Conservation (phyloP, 495 filamentous ascomycete genomes). For the Talaromyces ruber region DNA sequence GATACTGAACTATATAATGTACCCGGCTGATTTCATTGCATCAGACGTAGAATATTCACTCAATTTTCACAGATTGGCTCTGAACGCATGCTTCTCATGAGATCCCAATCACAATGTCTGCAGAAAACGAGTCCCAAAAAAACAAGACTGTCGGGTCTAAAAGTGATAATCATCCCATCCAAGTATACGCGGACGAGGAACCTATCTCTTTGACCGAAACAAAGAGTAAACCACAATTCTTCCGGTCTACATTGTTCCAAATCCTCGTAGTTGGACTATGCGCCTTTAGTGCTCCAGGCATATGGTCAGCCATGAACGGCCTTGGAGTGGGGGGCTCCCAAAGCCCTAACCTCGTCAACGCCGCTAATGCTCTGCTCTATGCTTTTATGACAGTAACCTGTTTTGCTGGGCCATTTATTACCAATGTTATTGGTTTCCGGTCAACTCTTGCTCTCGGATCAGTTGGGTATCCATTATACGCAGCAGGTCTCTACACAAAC, state of each 20-base stretch:
- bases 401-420: conserved; percentile 12
- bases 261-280: conserved; percentile 44
- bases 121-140: too few relatives aligned
- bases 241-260: conserved; percentile 44
- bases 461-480: conserved; percentile 46
- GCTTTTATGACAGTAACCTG: conserved; percentile 17
- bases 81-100: too few relatives aligned
- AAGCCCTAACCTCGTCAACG: conserved; percentile 46
- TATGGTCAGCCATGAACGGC: conserved; percentile 49
- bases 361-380: conserved; percentile 44
- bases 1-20: too few relatives aligned
- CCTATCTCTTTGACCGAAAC: neutral
- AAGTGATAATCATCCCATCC: too few relatives aligned
- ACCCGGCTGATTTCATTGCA: too few relatives aligned
- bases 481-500: conserved; percentile 46
- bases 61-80: too few relatives aligned
- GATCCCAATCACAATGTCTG: too few relatives aligned
- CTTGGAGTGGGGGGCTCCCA: conserved; percentile 48
- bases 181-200: too few relatives aligned
- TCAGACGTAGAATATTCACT: too few relatives aligned
- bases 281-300: conserved; percentile 47
- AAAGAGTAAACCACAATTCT: conserved; percentile 10
- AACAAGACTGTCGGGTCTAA: too few relatives aligned
- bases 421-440: conserved; percentile 34
- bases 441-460: conserved; percentile 44